A percentile compares a stretch with the other conserved stretches of the same genome.
These are phyloP conservation scores for Sapria himalayana DNA, from an alignment of 345 rosid genomes.

Conservation along the genomic window DNA sequence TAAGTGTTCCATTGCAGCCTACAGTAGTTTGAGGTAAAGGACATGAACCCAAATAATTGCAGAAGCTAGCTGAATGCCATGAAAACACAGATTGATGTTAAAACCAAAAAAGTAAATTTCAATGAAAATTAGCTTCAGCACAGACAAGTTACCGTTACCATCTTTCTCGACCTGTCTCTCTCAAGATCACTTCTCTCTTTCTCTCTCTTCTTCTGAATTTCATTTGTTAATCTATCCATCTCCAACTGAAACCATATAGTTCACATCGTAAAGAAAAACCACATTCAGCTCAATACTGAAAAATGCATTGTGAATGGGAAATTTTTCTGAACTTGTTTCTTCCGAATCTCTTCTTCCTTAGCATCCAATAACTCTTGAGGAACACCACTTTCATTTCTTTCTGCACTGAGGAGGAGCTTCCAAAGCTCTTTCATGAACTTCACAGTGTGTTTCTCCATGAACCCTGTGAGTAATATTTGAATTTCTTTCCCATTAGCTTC, in stretches of 20 bases:
- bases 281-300: too few species aligned
- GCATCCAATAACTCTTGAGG: slow-evolving; percentile 87
- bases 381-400: slow-evolving; percentile 68
- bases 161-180: slow-evolving; percentile 28
- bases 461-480: slow-evolving; percentile 75
- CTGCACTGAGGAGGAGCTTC: slow-evolving; percentile 83
- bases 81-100: slow-evolving; percentile 56
- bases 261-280: too few species aligned
- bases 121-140: slow-evolving; percentile 35
- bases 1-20: slow-evolving; percentile 29
- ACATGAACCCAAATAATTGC: slow-evolving; percentile 99
- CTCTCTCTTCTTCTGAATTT: slow-evolving; percentile 52
- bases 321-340: slow-evolving; percentile 52
- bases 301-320: too few species aligned
- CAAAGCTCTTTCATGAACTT: slow-evolving; percentile 98
- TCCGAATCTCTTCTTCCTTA: slow-evolving; percentile 56
- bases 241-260: slow-evolving; percentile 32
- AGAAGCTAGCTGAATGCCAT: slow-evolving; percentile 95
- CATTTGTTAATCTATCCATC: slow-evolving; percentile 29
- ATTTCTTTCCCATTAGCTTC: slow-evolving; percentile 80
- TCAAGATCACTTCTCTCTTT: slow-evolving; percentile 36
- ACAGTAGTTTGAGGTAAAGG: slow-evolving; percentile 99
- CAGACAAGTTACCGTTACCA: slow-evolving; percentile 57
- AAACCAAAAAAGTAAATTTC: slow-evolving; percentile 28
- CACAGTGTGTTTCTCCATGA: slow-evolving; percentile 92